These are phyloP conservation scores for Cyclotella sp. DNA, from an alignment of 108 stramenopile genomes.

Conservation along the genomic window DNA sequence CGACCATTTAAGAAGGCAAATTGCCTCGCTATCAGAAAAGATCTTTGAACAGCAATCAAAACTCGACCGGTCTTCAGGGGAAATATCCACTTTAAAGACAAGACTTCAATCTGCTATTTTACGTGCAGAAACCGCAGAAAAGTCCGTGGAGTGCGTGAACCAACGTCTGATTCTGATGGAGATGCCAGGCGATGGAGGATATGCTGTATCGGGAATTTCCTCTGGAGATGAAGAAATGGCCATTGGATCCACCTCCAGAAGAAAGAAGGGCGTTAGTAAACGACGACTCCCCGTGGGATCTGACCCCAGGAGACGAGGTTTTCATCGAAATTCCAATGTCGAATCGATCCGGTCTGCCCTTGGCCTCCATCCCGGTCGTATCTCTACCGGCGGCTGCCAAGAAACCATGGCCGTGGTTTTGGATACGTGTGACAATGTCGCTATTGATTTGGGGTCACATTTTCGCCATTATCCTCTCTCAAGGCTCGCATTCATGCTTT, in stretches of 20 bases:
- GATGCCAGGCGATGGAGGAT: slow-evolving; percentile 12
- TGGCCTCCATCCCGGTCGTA: slow-evolving; percentile 62
- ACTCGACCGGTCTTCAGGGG: slow-evolving; percentile 56
- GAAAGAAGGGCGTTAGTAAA: slow-evolving; percentile 11
- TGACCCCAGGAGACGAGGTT: slow-evolving; percentile 11
- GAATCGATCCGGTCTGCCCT: slow-evolving; percentile 76
- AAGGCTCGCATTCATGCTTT: slow-evolving; percentile 74
- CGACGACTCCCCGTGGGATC: slow-evolving; percentile 20
- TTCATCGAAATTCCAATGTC: slow-evolving; percentile 30
- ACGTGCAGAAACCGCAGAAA: slow-evolving; percentile 69
- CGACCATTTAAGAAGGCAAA: slow-evolving; percentile 55
- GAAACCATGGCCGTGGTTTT: slow-evolving; percentile 69
- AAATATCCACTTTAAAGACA: slow-evolving; percentile 67
- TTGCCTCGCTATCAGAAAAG: slow-evolving; percentile 75
- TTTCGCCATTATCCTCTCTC: slow-evolving; percentile 78
- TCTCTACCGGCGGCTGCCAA: slow-evolving; percentile 58
- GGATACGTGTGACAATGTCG: slow-evolving; percentile 74
- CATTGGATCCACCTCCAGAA: not conserved
- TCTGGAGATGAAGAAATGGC: slow-evolving; percentile 53
- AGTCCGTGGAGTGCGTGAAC: slow-evolving; percentile 50
- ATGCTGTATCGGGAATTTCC: slow-evolving; percentile 41
- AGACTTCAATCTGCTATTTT: slow-evolving; percentile 67
- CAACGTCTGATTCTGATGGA: slow-evolving; percentile 47
- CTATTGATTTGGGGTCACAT: slow-evolving; percentile 77
- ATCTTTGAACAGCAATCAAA: slow-evolving; percentile 71